These are phyloP conservation scores for Catharanthus roseus DNA, from an alignment of 257 asterid species.

Conservation along the genomic window DNA sequence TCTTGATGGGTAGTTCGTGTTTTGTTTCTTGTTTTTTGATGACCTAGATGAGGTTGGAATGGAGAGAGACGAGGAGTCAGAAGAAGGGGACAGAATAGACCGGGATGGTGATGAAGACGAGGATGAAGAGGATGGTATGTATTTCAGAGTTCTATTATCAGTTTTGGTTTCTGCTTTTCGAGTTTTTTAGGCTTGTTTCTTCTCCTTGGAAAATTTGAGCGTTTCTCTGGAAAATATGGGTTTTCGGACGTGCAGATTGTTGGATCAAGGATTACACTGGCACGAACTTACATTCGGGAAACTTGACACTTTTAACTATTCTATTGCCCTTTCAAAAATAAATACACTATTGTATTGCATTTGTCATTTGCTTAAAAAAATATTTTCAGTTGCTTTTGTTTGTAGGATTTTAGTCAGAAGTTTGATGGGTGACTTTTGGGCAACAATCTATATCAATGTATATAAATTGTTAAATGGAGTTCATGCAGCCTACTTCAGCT, in stretches of 20 bases:
- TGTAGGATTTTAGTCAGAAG: background rate
- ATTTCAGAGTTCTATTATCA: background rate
- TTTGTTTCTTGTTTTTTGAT: background rate
- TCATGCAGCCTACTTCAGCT: background rate
- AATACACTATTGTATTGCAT: no score
- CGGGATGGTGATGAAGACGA: conserved; percentile 64
- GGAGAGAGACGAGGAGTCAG: conserved; percentile 62
- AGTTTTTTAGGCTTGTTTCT: background rate
- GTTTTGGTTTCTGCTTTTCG: background rate
- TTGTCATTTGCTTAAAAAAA: background rate
- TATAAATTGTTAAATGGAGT: background rate
- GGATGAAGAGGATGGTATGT: conserved; percentile 78
- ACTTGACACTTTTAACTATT: no score
- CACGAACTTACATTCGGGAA: background rate
- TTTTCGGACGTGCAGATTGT: background rate
- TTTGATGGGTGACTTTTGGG: background rate
- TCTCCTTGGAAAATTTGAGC: background rate
- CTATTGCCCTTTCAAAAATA: background rate
- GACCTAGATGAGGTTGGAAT: conserved; percentile 55
- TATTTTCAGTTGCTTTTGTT: no score
- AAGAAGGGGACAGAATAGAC: conserved; percentile 41
- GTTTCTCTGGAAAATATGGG: background rate
- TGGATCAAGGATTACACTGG: background rate
- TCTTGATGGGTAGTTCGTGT: background rate
- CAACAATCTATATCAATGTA: background rate